Evolutionary conservation across 2,329 filamentous ascomycete species (phyloP).

Genomic region (Dichotomopilus funicola): DNA sequence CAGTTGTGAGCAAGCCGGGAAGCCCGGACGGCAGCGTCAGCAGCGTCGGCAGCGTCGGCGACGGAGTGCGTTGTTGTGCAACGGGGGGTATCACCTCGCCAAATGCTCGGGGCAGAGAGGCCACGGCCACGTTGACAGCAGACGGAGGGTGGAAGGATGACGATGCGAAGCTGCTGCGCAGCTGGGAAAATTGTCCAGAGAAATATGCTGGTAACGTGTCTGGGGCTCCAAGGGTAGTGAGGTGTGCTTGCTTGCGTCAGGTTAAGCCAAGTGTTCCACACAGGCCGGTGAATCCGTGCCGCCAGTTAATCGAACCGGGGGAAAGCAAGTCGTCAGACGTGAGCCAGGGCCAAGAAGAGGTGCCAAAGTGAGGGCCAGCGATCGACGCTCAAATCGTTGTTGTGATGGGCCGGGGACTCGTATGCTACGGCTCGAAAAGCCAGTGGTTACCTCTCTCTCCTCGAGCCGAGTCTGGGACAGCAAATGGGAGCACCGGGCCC

Average conservation of each 20-base stretch:
- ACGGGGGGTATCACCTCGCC: neutral
- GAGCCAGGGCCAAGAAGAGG: slow-evolving; percentile 19
- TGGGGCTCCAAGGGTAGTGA: slow-evolving; percentile 1
- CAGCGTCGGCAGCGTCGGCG: slow-evolving; percentile 1
- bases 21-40: neutral
- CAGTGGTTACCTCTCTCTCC: slow-evolving; percentile 30
- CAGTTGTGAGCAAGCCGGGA: neutral
- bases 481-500: slow-evolving; percentile 32
- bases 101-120: slow-evolving; percentile 2
- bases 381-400: slow-evolving; percentile 25
- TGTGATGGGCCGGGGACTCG: slow-evolving; percentile 23
- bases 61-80: neutral
- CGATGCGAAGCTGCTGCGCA: neutral
- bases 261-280: slow-evolving; percentile 7
- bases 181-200: neutral
- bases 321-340: slow-evolving; percentile 7
- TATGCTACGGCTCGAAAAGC: slow-evolving; percentile 32
- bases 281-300: slow-evolving; percentile 13
- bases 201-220: slow-evolving; percentile 15
- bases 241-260: slow-evolving; percentile 14
- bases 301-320: slow-evolving; percentile 6
- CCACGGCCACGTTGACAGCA: slow-evolving; percentile 7
- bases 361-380: slow-evolving; percentile 20
- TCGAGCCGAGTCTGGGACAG: slow-evolving; percentile 28
- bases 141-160: neutral